phyloP scores from a whole-genome alignment of 768 basidiomycete species.

The Lactifluus hygrophoroides region DNA sequence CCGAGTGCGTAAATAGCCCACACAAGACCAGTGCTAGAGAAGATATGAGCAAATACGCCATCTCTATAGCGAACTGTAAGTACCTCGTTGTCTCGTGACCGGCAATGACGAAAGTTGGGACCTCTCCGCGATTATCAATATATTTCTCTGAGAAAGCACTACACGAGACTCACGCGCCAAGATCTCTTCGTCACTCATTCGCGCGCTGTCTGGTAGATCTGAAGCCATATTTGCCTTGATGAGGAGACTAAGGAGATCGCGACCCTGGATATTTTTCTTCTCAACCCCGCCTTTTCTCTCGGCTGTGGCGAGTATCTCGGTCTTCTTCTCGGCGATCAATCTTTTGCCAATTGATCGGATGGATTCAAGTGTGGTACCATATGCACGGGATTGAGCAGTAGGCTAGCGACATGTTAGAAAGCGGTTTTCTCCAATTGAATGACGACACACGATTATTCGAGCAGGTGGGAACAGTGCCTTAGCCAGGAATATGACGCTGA shows the following conservation, averaged over 20 bases:
- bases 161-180: slow-evolving; percentile 36
- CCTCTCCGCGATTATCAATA: slow-evolving; percentile 33
- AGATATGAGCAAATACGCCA: neutral
- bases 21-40: slow-evolving; percentile 32
- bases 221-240: slow-evolving; percentile 57
- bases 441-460: slow-evolving; percentile 8
- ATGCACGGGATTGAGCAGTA: slow-evolving; percentile 1
- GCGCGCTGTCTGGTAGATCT: slow-evolving; percentile 46
- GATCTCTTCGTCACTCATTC: slow-evolving; percentile 55
- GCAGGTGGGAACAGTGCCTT: neutral
- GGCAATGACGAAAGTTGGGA: slow-evolving; percentile 52
- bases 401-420: slow-evolving; percentile 4
- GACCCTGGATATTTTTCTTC: slow-evolving; percentile 29
- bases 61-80: neutral
- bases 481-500: slow-evolving; percentile 7
- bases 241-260: slow-evolving; percentile 53
- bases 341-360: slow-evolving; percentile 26
- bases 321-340: slow-evolving; percentile 29
- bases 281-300: slow-evolving; percentile 25
- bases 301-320: slow-evolving; percentile 26
- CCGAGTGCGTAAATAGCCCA: slow-evolving; percentile 57
- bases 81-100: slow-evolving; percentile 54
- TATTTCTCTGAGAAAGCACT: neutral
- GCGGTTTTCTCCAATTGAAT: neutral
- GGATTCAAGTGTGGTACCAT: neutral